Evolutionary conservation across 2,329 filamentous ascomycete species (phyloP).

Genomic region (Amylocarpus encephaloides): DNA sequence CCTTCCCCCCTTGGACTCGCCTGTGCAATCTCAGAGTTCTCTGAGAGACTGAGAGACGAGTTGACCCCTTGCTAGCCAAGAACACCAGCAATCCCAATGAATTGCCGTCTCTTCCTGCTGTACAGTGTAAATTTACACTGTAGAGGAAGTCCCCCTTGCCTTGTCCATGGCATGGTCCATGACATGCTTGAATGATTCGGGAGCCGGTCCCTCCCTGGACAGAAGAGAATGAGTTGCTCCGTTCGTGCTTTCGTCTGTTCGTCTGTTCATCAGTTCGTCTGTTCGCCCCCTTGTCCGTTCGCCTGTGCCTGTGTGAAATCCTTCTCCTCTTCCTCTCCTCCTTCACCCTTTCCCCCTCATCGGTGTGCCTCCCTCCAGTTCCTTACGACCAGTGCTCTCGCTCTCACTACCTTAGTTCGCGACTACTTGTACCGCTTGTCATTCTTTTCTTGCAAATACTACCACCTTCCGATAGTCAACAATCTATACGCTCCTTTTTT

Average conservation of each 20-base stretch:
- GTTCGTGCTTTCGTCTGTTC: background rate
- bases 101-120: background rate
- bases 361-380: background rate
- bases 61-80: too few species aligned
- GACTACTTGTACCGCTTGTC: constrained; percentile 6
- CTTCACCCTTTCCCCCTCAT: background rate
- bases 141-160: background rate
- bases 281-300: background rate
- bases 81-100: background rate
- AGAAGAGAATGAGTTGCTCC: background rate
- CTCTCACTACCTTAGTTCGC: constrained; percentile 1
- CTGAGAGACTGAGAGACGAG: too few species aligned
- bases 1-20: constrained; percentile 10
- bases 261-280: background rate
- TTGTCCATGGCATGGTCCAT: background rate
- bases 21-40: background rate
- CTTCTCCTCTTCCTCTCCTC: constrained; percentile 1
- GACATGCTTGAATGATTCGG: background rate
- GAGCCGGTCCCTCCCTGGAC: background rate
- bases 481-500: constrained; percentile 10
- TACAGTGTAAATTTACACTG: too few species aligned
- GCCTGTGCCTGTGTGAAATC: background rate
- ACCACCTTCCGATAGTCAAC: background rate
- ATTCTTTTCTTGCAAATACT: constrained; percentile 15
- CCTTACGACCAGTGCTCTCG: constrained; percentile 40